Percentiles rank a stretch among this genome's conserved stretches.
phyloP scores from a whole-genome alignment of 768 basidiomycete genomes.

The Phaeotremella skinneri region DNA sequence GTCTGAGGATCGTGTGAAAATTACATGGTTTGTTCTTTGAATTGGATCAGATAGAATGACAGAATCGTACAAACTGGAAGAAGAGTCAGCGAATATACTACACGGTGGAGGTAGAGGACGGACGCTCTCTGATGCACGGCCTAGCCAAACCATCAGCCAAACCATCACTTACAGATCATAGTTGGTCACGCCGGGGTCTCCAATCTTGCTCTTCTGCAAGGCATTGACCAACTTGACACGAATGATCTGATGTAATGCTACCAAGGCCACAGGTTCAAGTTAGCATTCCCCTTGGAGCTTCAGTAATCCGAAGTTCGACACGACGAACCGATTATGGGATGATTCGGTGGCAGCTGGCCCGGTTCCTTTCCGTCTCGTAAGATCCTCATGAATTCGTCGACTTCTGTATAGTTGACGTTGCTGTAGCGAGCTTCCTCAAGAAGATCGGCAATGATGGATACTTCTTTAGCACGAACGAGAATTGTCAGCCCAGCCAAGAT shows the following conservation, averaged over 20 bases:
- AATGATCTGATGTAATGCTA: neutral
- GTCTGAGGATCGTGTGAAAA: conserved; percentile 10
- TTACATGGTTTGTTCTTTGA: conserved; percentile 18
- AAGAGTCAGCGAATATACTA: neutral
- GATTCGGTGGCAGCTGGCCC: conserved; percentile 31
- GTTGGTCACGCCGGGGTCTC: no score
- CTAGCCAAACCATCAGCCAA: no score
- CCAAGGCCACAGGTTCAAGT: neutral
- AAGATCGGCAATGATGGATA: neutral
- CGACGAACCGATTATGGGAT: conserved; percentile 16
- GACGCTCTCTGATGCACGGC: no score
- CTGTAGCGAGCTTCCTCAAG: neutral
- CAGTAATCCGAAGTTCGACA: conserved; percentile 1
- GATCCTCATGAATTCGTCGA: conserved; percentile 20
- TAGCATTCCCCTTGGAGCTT: neutral
- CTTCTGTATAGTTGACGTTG: conserved; percentile 16
- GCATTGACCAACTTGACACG: neutral
- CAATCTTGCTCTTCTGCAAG: no score
- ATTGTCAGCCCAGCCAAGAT: neutral
- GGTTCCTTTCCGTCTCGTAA: conserved; percentile 12
- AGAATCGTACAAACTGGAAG: conserved; percentile 15
- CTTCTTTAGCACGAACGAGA: no score
- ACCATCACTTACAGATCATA: no score
- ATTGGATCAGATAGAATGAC: conserved; percentile 14
- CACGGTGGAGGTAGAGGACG: neutral